Evolutionary conservation across 495 filamentous ascomycete genomes (phyloP), one percentile per base, ranked within the genome.

Genomic region (Tirmania nivea): DNA sequence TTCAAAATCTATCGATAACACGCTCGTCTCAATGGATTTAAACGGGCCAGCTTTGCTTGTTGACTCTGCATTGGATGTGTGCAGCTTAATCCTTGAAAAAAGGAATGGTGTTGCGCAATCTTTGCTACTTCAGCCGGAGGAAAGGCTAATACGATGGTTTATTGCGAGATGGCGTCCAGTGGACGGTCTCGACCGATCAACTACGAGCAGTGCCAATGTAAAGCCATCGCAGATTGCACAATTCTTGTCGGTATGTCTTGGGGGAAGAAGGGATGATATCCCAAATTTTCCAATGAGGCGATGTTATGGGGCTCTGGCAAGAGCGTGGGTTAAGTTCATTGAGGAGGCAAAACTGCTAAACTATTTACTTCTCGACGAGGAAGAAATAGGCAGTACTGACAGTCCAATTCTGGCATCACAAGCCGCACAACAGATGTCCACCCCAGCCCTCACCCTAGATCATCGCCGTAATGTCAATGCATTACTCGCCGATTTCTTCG

Each of bases 11-110:
- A 70, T 80, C 47, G 78, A 79, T 54, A 74, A 75, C 36, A 82
- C 90, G 60, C 69, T 90, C 36, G 71, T 75, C 8, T 80, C 81
- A 14, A 76, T 81, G 51, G 86, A 87, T 56, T 70, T 90, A 48
- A 87, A 80, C 63, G 86, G 87, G 0, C 92, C 88, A 3, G 79
- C 79, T 19, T 62, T 78, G 19, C 70, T 93, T n/a, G 78, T 80
- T 7, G 90, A 95, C 61, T 76, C 84, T 34, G 78, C 83, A 31
- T 66, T 89, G n/a, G 71, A 71, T 3, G 63, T 94, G 34, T 88
- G 87, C 82, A 69, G 73, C 8, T 74, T 72, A 45, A 55, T 87
- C 54, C 68, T 76, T 49, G 76, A 73, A 58, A 70, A 73, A 53
- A 75, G 70, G 56, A 75, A 74, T 53, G 66, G 69, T 54, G 75